Conservation (phyloP, 1,139 yeast species). For the Magnusiomyces tetraspermus region DNA sequence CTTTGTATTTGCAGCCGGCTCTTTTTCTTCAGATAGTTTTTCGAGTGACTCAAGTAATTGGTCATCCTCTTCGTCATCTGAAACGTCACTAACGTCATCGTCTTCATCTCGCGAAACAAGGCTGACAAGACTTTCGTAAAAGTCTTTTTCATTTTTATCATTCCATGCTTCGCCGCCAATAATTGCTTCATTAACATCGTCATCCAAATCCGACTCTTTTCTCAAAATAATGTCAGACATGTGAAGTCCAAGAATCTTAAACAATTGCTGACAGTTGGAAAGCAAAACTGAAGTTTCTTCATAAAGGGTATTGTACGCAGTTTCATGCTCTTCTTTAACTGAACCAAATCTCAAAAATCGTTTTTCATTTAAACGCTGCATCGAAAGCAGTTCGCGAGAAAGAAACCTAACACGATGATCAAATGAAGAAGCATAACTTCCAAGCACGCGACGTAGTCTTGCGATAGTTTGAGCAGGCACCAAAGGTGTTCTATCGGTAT, state of each 20-base stretch:
- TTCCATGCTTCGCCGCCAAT: conserved; percentile 15
- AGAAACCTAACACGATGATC: conserved; percentile 34
- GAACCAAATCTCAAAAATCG: conserved; percentile 12
- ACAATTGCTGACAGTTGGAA: conserved; percentile 9
- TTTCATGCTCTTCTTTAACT: conserved; percentile 6
- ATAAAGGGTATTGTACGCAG: conserved; percentile 5
- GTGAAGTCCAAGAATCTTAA: conserved; percentile 9
- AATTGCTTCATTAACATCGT: conserved; percentile 23
- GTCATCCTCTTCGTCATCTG: conserved; percentile 11
- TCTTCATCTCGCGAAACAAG: conserved; percentile 7
- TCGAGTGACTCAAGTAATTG: conserved; percentile 8
- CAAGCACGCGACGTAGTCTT: conserved; percentile 34
- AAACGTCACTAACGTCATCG: conserved; percentile 11
- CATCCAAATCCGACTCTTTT: conserved; percentile 13
- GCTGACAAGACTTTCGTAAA: conserved; percentile 14
- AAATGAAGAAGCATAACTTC: conserved; percentile 42
- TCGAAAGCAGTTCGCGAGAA: conserved; percentile 20
- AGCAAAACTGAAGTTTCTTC: conserved; percentile 11
- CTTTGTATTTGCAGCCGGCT: conserved; percentile 7
- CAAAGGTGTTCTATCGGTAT: conserved; percentile 10
- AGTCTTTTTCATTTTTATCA: conserved; percentile 14
- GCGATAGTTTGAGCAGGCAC: conserved; percentile 21
- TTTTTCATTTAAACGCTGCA: conserved; percentile 12
- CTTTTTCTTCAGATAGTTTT: conserved; percentile 9
- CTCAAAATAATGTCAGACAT: conserved; percentile 8